Evolutionary conservation across 805 yeast species (phyloP).

Genomic region (Candida namnaoensis): DNA sequence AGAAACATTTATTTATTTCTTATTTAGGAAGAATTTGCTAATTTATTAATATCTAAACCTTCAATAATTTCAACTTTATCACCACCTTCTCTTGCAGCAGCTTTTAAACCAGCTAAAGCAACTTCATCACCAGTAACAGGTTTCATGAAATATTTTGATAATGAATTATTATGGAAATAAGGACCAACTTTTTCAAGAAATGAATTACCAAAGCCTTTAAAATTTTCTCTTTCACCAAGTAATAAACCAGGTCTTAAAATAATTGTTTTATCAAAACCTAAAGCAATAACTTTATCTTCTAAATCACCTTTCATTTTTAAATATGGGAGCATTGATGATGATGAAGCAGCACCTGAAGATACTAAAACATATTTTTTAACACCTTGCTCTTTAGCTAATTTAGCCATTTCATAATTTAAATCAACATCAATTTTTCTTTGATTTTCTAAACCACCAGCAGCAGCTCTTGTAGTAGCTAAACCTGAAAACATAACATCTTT

Average conservation of each 20-base stretch:
- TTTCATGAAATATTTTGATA: slow-evolving; percentile 19
- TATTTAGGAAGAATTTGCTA: no score
- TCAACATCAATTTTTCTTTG: slow-evolving; percentile 72
- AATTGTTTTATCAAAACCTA: slow-evolving; percentile 63
- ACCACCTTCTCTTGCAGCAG: slow-evolving; percentile 17
- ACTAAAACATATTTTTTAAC: slow-evolving; percentile 60
- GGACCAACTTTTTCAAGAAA: slow-evolving; percentile 23
- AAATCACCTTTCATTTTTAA: slow-evolving; percentile 64
- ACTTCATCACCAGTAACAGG: slow-evolving; percentile 61
- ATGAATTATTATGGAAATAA: slow-evolving; percentile 4
- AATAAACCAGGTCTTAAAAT: slow-evolving; percentile 74
- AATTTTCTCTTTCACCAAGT: slow-evolving; percentile 48
- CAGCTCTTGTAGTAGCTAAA: slow-evolving; percentile 67
- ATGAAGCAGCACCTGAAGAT: slow-evolving; percentile 57
- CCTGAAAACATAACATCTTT: slow-evolving; percentile 46
- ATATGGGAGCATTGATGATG: slow-evolving; percentile 52
- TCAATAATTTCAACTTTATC: slow-evolving; percentile 21
- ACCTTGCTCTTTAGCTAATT: slow-evolving; percentile 65
- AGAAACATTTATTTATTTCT: no score
- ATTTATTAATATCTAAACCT: slow-evolving; percentile 17
- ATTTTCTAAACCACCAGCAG: slow-evolving; percentile 65
- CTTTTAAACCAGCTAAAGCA: slow-evolving; percentile 43
- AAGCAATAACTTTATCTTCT: slow-evolving; percentile 55
- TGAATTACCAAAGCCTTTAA: slow-evolving; percentile 29
- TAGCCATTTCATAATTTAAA: slow-evolving; percentile 57